phyloP scores from a whole-genome alignment of 805 yeast genomes.

The Lipomyces sp. region DNA sequence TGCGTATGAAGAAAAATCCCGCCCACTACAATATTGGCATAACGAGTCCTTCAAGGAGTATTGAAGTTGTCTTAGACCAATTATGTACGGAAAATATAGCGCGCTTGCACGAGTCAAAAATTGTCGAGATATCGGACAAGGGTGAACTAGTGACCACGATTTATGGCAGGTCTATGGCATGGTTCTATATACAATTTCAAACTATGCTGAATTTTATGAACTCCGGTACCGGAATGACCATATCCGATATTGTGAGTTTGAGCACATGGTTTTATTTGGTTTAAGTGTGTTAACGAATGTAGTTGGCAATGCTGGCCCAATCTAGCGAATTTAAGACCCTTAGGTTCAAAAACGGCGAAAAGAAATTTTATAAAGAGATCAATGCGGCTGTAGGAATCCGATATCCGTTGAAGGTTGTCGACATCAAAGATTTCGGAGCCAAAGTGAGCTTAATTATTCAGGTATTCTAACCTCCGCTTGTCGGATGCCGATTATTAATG shows the following conservation, averaged over 20 bases:
- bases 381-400: conserved; percentile 49
- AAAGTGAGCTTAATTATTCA: conserved; percentile 48
- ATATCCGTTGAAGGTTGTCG: conserved; percentile 46
- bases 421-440: conserved; percentile 44
- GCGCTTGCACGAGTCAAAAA: conserved; percentile 44
- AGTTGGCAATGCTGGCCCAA: conserved; percentile 43
- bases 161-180: conserved; percentile 57
- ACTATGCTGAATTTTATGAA: conserved; percentile 48
- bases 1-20: conserved; percentile 51
- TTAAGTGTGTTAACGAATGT: not conserved
- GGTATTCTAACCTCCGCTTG: conserved; percentile 7
- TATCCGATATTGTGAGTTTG: conserved; percentile 20
- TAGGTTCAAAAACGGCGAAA: conserved; percentile 53
- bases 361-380: conserved; percentile 52
- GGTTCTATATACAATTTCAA: conserved; percentile 53
- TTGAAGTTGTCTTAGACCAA: conserved; percentile 45
- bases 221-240: not conserved
- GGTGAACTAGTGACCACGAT: conserved; percentile 45
- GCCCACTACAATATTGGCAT: conserved; percentile 45
- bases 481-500: not conserved
- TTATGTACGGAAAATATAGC: conserved; percentile 48
- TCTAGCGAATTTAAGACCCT: conserved; percentile 52
- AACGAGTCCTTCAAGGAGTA: conserved; percentile 41
- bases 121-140: conserved; percentile 41
- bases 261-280: not conserved